Base-by-base conservation (phyloP, 2,329 filamentous ascomycete genomes). In the Epichloe gansuensis region DNA sequence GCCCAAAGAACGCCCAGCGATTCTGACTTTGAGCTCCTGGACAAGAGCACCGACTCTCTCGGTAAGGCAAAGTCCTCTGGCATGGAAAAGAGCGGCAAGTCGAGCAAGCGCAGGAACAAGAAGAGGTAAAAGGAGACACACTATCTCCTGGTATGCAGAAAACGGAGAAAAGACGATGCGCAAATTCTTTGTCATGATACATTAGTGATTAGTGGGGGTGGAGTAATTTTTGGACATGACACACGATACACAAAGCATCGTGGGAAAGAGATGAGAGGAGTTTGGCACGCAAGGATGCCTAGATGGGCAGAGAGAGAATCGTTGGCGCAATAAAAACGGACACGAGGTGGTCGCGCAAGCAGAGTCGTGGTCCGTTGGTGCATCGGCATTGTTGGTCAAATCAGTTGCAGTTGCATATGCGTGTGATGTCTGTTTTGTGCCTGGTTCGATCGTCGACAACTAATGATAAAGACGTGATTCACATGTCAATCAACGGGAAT, bases 1-100 rank as follows among this genome's bases (percentile, higher is more conserved):
- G 67, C 74, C 43, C 72, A 79, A 66, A 68, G 68, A 54, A 77
- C 77, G 34, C 72, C 78, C 23, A 78, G 75, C 23, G 80, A 78
- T 61, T 81, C 79, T 1, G 78, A 82, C 63, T 84, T 81, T 66
- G 81, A 85, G 69, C 66, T 83, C 43, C 68, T 84, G 9, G 79
- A 82, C 62, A 81, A 81, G 69, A 80, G 76, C 60, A 72, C 76
- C 21, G 77, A 80, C 57, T 77, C 76, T 50, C 69, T 81, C 23
- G 67, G 65, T 56, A 74, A 74, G 64, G 71, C 70, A 54, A 80
- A 78, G 69, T 62, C 75, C 4, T 75, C 72, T 17, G 74, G 76
- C 46, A 63, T 69, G 38, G 71, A 76, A 62, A 66, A 69, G 58
- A 65, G 67, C 53, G 65, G 52, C 48, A 55, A 55, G 48, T 46